phyloP scores from a whole-genome alignment of 2,329 filamentous ascomycete species.

The Aspergillus sp. region DNA sequence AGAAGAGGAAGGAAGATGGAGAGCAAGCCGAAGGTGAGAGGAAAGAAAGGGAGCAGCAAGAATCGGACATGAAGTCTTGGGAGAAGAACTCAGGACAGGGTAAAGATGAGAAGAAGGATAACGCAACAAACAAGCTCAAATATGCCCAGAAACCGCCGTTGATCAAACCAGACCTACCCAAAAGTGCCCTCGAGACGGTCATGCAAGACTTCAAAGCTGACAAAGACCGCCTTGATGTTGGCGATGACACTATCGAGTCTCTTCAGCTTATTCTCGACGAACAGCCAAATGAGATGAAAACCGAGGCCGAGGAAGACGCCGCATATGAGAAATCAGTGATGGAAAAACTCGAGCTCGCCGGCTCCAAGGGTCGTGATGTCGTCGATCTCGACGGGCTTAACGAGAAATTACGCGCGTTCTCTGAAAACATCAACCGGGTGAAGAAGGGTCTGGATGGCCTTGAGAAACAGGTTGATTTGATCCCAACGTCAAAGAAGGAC shows the following conservation, averaged over 20 bases:
- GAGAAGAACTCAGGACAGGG: neutral
- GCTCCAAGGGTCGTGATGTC: constrained; percentile 20
- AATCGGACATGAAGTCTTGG: neutral
- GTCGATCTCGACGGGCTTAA: constrained; percentile 39
- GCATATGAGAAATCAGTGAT: constrained; percentile 33
- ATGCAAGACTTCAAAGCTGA: constrained; percentile 41
- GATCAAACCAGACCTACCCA: constrained; percentile 39
- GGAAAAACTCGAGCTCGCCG: constrained; percentile 22
- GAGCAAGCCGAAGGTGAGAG: neutral
- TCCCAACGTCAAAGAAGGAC: constrained; percentile 15
- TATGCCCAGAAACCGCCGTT: constrained; percentile 23
- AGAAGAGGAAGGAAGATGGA: constrained; percentile 1
- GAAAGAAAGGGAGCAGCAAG: neutral
- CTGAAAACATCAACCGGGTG: constrained; percentile 42
- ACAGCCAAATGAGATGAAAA: constrained; percentile 24
- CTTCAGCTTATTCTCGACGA: constrained; percentile 43
- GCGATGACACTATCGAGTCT: constrained; percentile 48
- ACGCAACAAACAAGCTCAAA: constrained; percentile 5
- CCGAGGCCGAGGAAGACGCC: constrained; percentile 31
- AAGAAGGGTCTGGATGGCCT: constrained; percentile 40
- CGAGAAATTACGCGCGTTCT: constrained; percentile 40
- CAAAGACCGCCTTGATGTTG: constrained; percentile 38
- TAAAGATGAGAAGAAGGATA: neutral
- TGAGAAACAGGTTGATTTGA: constrained; percentile 34
- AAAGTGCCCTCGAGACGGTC: constrained; percentile 43